Evolutionary conservation across 2,329 filamentous ascomycete species (phyloP), one percentile per base, ranked within the genome.

Genomic region (Sphaerulina vaccinii): DNA sequence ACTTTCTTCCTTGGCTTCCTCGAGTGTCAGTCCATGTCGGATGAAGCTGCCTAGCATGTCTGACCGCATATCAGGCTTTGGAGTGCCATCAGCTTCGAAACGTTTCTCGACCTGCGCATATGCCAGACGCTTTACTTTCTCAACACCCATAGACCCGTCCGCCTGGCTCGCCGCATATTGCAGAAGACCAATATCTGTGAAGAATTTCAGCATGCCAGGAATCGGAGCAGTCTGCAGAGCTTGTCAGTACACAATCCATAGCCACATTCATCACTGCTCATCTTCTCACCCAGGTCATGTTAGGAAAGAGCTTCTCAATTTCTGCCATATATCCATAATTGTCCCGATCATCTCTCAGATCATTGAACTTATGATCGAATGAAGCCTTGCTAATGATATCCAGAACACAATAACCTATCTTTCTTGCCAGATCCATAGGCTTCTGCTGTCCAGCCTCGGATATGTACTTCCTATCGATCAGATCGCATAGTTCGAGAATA

Each of bases 1-100:
- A 13, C 27, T 36, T 21, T 55, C 52, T 19, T 49, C 23, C 22
- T 51, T 37, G 9, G 44, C 48, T 33, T 46, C 21, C n/a, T 42
- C 41, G 7, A 18, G 41, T 6, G 24, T 47, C 8, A 56, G 40
- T 3, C 49, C 49, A 24, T 51, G 43, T n/a, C 44, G 33, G n/a
- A 52, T 36, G 45, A 56, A 56, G 29, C 35, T 47, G 3, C 39
- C 50, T 5, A 56, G 21, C 53, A 56, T 56, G 13, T 56, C 45
- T 22, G 19, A 19, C 3, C 29, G 18, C 43, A 40, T 35, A 11
- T 38, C 45, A 21, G 18, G 5, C 35, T 49, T 49, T 3, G 45
- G 45, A 11, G 27, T 43, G 5, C 51, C 51, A 18, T 54, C 40
- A 5, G 32, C n/a, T 7, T 51, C 22, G 35, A 51, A 49, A 6